phyloP scores from a whole-genome alignment of 371 early-diverging fungal genomes.

The Blakeslea trispora region DNA sequence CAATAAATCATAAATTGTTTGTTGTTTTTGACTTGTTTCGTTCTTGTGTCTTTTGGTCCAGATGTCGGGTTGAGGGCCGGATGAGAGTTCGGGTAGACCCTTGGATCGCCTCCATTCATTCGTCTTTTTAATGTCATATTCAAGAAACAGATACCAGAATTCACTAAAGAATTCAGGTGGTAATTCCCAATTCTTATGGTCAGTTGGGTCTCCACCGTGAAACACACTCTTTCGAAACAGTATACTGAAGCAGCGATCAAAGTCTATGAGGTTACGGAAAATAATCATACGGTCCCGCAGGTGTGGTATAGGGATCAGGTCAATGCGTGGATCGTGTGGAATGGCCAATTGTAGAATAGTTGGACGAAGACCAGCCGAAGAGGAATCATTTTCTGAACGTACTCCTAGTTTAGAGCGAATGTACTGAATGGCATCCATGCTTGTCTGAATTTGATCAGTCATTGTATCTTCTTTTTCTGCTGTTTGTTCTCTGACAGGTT shows the following conservation, averaged over 20 bases:
- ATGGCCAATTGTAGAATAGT: constrained; percentile 38
- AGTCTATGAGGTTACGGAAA: constrained; percentile 51
- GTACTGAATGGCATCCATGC: constrained; percentile 36
- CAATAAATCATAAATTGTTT: constrained; percentile 14
- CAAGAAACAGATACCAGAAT: constrained; percentile 43
- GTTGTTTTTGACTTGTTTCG: neutral
- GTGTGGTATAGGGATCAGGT: constrained; percentile 53
- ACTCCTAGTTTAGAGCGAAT: constrained; percentile 31
- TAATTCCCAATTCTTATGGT: constrained; percentile 55
- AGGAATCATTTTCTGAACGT: constrained; percentile 3
- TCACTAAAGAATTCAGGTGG: constrained; percentile 52
- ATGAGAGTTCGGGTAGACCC: constrained; percentile 30
- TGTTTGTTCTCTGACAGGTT: neutral
- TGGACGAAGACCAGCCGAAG: constrained; percentile 21
- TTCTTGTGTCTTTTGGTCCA: constrained; percentile 11
- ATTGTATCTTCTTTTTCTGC: neutral
- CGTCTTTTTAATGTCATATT: constrained; percentile 33
- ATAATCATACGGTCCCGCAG: constrained; percentile 62
- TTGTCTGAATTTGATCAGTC: constrained; percentile 1
- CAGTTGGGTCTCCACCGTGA: constrained; percentile 56
- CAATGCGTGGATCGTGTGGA: constrained; percentile 59
- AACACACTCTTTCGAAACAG: constrained; percentile 48
- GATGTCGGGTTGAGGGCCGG: neutral
- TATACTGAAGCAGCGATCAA: constrained; percentile 51
- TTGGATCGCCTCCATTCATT: constrained; percentile 36